A percentile compares a stretch with the other conserved stretches of the same genome.
phyloP scores from a whole-genome alignment of 768 basidiomycete species.

The Lepiota brunneoincarnata region DNA sequence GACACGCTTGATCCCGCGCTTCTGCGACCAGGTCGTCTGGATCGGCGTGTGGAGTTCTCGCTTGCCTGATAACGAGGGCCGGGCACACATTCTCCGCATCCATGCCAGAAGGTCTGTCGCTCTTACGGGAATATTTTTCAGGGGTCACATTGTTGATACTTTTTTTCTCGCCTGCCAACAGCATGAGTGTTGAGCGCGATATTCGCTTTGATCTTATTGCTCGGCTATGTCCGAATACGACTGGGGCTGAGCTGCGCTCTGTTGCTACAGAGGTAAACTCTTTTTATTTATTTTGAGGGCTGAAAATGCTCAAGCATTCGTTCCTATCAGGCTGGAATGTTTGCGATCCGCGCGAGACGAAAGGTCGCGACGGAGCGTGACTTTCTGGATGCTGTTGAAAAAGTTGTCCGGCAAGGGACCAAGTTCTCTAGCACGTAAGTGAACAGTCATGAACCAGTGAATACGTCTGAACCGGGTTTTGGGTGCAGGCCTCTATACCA shows the following conservation, averaged over 20 bases:
- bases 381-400: slow-evolving; percentile 97
- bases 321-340: slow-evolving; percentile 90
- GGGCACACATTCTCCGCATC: slow-evolving; percentile 94
- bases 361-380: slow-evolving; percentile 98
- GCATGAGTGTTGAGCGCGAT: slow-evolving; percentile 96
- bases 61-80: slow-evolving; percentile 93
- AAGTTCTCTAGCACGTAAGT: slow-evolving; percentile 97
- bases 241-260: slow-evolving; percentile 95
- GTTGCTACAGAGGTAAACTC: slow-evolving; percentile 81
- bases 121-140: too few relatives aligned
- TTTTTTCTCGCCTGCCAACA: slow-evolving; percentile 27
- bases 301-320: slow-evolving; percentile 6
- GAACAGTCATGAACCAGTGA: not conserved
- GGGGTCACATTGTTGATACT: not conserved
- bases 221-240: slow-evolving; percentile 95
- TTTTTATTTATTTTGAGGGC: not conserved
- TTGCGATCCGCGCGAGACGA: slow-evolving; percentile 93
- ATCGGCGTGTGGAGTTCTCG: slow-evolving; percentile 95
- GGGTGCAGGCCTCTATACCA: slow-evolving; percentile 76
- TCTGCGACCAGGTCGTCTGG: slow-evolving; percentile 91
- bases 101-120: slow-evolving; percentile 84
- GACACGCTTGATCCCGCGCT: slow-evolving; percentile 98
- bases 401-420: slow-evolving; percentile 95
- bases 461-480: slow-evolving; percentile 15
- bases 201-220: slow-evolving; percentile 98